These are phyloP conservation scores for Scleroderma bovista DNA, from an alignment of 768 basidiomycete species.

Conservation along the genomic window DNA sequence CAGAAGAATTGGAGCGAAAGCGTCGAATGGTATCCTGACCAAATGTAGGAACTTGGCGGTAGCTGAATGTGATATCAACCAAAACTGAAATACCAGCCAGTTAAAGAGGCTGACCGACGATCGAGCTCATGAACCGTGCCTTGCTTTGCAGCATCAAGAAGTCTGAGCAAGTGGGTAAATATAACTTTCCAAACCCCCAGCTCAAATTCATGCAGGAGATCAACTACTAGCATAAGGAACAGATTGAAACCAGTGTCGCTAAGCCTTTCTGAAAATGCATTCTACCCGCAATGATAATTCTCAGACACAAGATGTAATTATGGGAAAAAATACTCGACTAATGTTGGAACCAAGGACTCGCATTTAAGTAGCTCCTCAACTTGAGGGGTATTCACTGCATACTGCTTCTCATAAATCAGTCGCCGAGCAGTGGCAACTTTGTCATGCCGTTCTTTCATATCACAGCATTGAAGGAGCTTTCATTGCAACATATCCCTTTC, in stretches of 20 bases:
- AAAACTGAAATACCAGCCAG: neutral
- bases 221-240: slow-evolving; percentile 25
- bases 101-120: slow-evolving; percentile 10
- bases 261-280: slow-evolving; percentile 29
- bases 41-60: slow-evolving; percentile 27
- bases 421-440: neutral
- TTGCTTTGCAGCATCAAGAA: slow-evolving; percentile 20
- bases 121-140: slow-evolving; percentile 13
- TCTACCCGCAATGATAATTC: slow-evolving; percentile 17
- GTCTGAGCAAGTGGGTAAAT: slow-evolving; percentile 30
- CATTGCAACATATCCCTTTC: no score
- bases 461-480: neutral
- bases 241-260: slow-evolving; percentile 15
- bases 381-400: slow-evolving; percentile 9
- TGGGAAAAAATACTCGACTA: slow-evolving; percentile 8
- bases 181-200: slow-evolving; percentile 34
- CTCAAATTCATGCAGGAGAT: slow-evolving; percentile 36
- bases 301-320: neutral
- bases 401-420: slow-evolving; percentile 10
- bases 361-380: slow-evolving; percentile 24
- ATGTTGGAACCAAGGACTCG: slow-evolving; percentile 27
- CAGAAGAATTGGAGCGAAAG: no score
- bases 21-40: slow-evolving; percentile 23
- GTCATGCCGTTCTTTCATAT: neutral
- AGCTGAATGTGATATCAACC: slow-evolving; percentile 15